phyloP scores from a whole-genome alignment of 192 early-diverging fungal genomes.

The Gorgonomyces haynaldii region DNA sequence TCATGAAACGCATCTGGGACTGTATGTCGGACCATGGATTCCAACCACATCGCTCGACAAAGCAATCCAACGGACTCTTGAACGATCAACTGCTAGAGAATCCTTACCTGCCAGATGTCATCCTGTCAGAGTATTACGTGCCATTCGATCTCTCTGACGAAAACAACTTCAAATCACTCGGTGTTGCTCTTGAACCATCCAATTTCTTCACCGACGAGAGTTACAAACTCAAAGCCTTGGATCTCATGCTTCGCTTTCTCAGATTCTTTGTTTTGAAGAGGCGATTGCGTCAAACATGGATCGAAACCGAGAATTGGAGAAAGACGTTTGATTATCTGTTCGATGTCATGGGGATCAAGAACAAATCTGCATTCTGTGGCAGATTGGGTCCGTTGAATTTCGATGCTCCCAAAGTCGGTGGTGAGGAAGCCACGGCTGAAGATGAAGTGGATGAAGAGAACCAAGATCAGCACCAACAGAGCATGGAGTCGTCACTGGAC shows the following conservation, averaged over 20 bases:
- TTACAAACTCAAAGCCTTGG: conserved; percentile 18
- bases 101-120: conserved; percentile 34
- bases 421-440: conserved; percentile 29
- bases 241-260: conserved; percentile 18
- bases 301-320: conserved; percentile 25
- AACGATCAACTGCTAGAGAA: conserved; percentile 35
- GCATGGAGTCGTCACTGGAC: conserved; percentile 9
- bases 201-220: conserved; percentile 32
- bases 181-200: conserved; percentile 16
- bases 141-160: conserved; percentile 19
- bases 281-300: conserved; percentile 23
- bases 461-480: conserved; percentile 10
- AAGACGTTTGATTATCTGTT: conserved; percentile 33
- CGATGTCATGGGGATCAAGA: conserved; percentile 32
- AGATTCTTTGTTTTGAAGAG: conserved; percentile 25
- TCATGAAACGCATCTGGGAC: conserved; percentile 20
- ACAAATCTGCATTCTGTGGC: conserved; percentile 18
- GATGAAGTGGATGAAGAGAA: conserved; percentile 42
- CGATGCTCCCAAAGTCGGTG: conserved; percentile 31
- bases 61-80: no score
- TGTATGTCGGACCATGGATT: conserved; percentile 23
- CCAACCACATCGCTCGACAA: no score
- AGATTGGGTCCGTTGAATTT: conserved; percentile 32
- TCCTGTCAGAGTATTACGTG: conserved; percentile 31
- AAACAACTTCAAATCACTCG: conserved; percentile 12